These are phyloP conservation scores for Colletotrichum endophyticum DNA, from an alignment of 2,329 filamentous ascomycete species.

Conservation along the genomic window DNA sequence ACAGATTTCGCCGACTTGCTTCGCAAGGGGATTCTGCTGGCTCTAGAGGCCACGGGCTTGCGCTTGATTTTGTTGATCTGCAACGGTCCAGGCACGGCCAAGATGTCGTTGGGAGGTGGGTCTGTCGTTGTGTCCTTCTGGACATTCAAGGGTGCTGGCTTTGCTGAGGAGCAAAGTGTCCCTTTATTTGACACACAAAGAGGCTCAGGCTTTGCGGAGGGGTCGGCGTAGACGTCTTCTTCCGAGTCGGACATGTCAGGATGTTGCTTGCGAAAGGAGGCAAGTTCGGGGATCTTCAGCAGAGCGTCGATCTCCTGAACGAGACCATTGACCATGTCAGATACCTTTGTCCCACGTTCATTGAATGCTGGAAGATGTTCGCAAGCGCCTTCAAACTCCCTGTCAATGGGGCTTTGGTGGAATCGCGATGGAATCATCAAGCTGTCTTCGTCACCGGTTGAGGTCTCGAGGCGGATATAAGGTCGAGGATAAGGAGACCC, in stretches of 20 bases:
- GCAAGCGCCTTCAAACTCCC: not conserved
- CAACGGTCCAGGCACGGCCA: not conserved
- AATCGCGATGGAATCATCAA: not conserved
- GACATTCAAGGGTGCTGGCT: not conserved
- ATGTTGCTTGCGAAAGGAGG: not conserved
- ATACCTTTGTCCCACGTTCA: not conserved
- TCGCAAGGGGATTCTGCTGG: not conserved
- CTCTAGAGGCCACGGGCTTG: not conserved
- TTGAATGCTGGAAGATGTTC: not conserved
- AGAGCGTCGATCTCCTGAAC: not conserved
- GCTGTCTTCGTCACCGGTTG: not conserved
- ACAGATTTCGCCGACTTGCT: not conserved
- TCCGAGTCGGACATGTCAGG: not conserved
- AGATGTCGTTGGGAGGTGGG: too few relatives aligned
- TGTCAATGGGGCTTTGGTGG: not conserved
- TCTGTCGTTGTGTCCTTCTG: too few relatives aligned
- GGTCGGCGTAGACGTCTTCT: not conserved
- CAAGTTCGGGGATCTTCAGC: not conserved
- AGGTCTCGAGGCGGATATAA: not conserved
- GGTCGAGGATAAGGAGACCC: not conserved
- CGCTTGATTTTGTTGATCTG: not conserved
- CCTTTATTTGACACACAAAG: not conserved
- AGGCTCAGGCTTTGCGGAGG: not conserved
- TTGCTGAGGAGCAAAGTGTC: not conserved
- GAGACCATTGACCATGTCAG: not conserved